Evolutionary conservation across 805 yeast species (phyloP).

Genomic region (Saccharomycopsis capsularis): DNA sequence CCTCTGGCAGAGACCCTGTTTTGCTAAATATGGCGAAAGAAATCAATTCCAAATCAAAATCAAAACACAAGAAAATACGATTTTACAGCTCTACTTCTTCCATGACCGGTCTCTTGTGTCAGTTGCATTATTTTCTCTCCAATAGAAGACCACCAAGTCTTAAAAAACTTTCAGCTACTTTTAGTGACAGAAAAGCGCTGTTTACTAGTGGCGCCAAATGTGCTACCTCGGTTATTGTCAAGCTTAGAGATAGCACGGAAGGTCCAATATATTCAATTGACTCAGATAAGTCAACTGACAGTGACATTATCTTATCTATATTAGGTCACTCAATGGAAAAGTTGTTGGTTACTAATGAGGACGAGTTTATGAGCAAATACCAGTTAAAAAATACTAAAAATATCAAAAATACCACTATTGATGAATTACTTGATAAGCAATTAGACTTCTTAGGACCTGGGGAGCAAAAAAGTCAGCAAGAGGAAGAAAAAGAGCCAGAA

Average conservation of each 20-base stretch:
- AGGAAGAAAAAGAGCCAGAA: slow-evolving; percentile 17
- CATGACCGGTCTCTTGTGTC: slow-evolving; percentile 68
- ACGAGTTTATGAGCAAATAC: slow-evolving; percentile 41
- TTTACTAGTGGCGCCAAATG: slow-evolving; percentile 40
- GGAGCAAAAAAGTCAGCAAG: neutral
- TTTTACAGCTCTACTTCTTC: slow-evolving; percentile 84
- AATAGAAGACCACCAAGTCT: slow-evolving; percentile 50
- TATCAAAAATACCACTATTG: neutral
- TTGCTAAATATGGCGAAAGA: slow-evolving; percentile 43
- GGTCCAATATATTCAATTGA: slow-evolving; percentile 51
- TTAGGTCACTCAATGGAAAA: slow-evolving; percentile 79
- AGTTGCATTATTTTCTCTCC: slow-evolving; percentile 66
- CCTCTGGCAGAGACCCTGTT: slow-evolving; percentile 58
- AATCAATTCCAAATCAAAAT: slow-evolving; percentile 12
- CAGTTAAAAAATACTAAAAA: neutral
- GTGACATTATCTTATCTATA: slow-evolving; percentile 59
- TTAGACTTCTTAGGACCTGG: slow-evolving; percentile 4
- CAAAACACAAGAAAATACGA: slow-evolving; percentile 24
- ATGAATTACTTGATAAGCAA: slow-evolving; percentile 13
- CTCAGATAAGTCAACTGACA: slow-evolving; percentile 58
- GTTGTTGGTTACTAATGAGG: slow-evolving; percentile 54
- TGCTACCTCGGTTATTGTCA: slow-evolving; percentile 54
- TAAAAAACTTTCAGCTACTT: slow-evolving; percentile 37
- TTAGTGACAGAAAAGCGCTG: slow-evolving; percentile 30
- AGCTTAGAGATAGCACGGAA: slow-evolving; percentile 32